Conservation (phyloP, 495 filamentous ascomycete species). For the Bacidia gigantensis region DNA sequence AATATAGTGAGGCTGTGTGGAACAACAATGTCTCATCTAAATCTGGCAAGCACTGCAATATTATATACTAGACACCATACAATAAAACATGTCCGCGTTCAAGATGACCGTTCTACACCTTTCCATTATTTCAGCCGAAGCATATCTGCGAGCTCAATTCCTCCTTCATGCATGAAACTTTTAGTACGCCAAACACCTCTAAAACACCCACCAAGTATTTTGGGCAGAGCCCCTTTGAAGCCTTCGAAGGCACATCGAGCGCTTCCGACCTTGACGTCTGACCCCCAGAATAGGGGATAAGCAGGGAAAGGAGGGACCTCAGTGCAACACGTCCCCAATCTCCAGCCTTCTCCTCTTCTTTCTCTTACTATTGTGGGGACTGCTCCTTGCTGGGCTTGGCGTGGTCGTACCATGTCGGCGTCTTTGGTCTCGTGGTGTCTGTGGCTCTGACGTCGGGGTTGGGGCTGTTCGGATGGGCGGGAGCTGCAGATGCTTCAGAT, state of each 20-base stretch:
- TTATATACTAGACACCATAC: neutral
- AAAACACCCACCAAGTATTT: neutral
- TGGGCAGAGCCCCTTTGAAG: too few species aligned
- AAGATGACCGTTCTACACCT: neutral
- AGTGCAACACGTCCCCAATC: slow-evolving; percentile 19
- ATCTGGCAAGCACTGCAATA: neutral
- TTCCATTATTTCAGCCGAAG: neutral
- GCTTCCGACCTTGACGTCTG: too few species aligned
- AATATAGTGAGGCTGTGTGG: too few species aligned
- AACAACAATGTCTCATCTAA: neutral
- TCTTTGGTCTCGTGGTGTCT: slow-evolving; percentile 8
- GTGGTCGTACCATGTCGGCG: slow-evolving; percentile 11
- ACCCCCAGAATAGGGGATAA: neutral
- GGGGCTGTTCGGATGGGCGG: slow-evolving; percentile 17
- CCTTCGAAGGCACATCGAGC: too few species aligned
- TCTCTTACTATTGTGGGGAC: slow-evolving; percentile 17
- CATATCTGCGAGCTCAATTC: neutral
- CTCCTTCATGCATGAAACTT: neutral
- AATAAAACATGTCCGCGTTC: neutral
- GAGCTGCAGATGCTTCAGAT: slow-evolving; percentile 17
- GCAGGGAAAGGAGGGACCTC: neutral
- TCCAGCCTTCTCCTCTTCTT: slow-evolving; percentile 20
- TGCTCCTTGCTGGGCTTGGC: slow-evolving; percentile 13
- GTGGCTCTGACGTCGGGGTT: slow-evolving; percentile 10
- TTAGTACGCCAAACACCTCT: neutral